A percentile compares a stretch with the other conserved stretches of the same genome.
Conservation (phyloP, 2,329 filamentous ascomycete species). For the Aspergillus bombycis region DNA sequence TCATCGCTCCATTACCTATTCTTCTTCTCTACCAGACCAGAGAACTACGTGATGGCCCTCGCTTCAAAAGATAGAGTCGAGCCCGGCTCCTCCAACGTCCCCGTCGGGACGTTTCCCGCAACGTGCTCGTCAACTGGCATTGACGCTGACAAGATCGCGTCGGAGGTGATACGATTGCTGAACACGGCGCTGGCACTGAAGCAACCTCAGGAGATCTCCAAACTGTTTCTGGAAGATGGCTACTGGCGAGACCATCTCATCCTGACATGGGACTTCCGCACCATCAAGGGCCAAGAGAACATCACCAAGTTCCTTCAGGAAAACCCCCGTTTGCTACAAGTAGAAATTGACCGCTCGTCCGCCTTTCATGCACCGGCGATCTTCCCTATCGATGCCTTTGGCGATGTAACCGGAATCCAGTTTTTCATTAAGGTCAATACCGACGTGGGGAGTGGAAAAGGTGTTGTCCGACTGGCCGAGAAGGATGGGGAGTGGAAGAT, state of each 20-base stretch:
- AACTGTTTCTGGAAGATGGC: conserved; percentile 54
- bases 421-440: conserved; percentile 62
- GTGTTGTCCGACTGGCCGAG: conserved; percentile 57
- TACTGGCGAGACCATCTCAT: conserved; percentile 64
- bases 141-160: conserved; percentile 44
- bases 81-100: conserved; percentile 60
- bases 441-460: conserved; percentile 57
- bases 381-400: conserved; percentile 53
- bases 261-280: conserved; percentile 60
- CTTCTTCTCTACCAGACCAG: background rate
- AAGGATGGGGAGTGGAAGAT: conserved; percentile 59
- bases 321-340: conserved; percentile 46
- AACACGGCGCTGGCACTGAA: conserved; percentile 42
- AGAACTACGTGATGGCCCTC: conserved; percentile 11
- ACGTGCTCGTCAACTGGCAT: conserved; percentile 36
- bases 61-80: conserved; percentile 49
- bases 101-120: conserved; percentile 47
- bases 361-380: conserved; percentile 49
- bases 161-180: conserved; percentile 40
- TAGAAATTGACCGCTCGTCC: conserved; percentile 53
- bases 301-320: conserved; percentile 42
- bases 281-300: conserved; percentile 51
- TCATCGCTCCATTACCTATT: too few relatives aligned
- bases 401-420: conserved; percentile 56
- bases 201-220: conserved; percentile 38